Evolutionary conservation across 2,329 filamentous ascomycete species (phyloP), one percentile per base, ranked within the genome.

Genomic region (Curvularia lunata): DNA sequence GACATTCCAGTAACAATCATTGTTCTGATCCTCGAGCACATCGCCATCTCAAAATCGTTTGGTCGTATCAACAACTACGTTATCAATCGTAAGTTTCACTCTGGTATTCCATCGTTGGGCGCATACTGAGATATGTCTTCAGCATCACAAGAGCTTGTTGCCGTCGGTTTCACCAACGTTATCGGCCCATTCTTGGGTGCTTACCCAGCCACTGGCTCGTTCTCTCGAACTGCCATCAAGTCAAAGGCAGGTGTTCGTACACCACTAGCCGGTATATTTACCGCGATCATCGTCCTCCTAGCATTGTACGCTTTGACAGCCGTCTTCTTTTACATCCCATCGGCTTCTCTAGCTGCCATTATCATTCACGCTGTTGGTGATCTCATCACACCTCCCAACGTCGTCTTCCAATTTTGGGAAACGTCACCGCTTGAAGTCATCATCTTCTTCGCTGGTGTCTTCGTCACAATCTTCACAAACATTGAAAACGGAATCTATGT

Each of bases 291-390:
- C 13, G 94, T 98, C 4, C 84, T 98, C 0, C 81, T 98, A 8
- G 93, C 95, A 34, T 91, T 97, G 62, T 98, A 97, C 71, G 91
- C 91, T 10, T 81, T 98, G 48, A 89, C 94, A 0, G 87, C 89
- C 0, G 88, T 97, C 27, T 98, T 98, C 83, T 97, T 88, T 80
- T 98, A 95, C 77, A 97, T 98, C 58, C 92, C 94, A 0, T 90
- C 84, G 59, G 87, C 93, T 5, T 84, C 88, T 3, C 85, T 98
- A 1, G 84, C 93, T 0, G 95, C 88, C 25, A 91, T 98, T 71
- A 97, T 98, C 65, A 97, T 98, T 62, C 94, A 98, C 75, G 95
- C 95, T 2, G 94, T 98, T 2, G 91, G 91, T 56, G 94, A 98
- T 74, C 80, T 99, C 54, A 91, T 98, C 74, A 96, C 93, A 0